Conservation (phyloP, 2,329 filamentous ascomycete genomes). For the Clarireedia monteithiana region DNA sequence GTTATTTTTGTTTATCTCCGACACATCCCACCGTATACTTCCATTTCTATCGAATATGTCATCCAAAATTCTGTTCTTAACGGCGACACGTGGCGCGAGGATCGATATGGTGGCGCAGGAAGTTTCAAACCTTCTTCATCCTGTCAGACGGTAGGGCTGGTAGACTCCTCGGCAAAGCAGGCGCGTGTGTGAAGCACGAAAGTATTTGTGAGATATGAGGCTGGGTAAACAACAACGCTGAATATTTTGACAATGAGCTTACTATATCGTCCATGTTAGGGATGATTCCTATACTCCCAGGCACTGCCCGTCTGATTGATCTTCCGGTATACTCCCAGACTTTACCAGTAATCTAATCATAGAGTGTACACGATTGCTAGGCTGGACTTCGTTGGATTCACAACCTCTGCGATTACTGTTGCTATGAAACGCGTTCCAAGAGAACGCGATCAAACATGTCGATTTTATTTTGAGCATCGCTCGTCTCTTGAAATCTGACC, state of each 20-base stretch:
- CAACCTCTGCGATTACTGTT: neutral
- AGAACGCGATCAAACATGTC: neutral
- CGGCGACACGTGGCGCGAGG: neutral
- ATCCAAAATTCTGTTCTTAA: neutral
- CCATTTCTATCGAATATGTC: neutral
- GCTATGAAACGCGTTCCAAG: neutral
- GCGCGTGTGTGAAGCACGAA: neutral
- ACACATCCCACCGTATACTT: neutral
- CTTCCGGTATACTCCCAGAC: no score
- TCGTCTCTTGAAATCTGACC: neutral
- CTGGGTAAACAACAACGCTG: no score
- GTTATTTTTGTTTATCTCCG: neutral
- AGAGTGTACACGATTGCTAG: neutral
- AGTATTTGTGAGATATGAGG: neutral
- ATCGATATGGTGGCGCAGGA: slow-evolving; percentile 5
- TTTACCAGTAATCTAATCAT: neutral
- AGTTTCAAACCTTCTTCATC: neutral
- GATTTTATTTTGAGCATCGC: neutral
- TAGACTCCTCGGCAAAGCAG: neutral
- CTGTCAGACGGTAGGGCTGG: neutral
- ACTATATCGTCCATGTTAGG: no score
- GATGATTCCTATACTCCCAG: no score
- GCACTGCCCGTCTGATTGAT: no score
- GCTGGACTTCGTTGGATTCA: neutral
- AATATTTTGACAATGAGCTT: no score